Percentiles rank a stretch among this genome's conserved stretches.
Conservation (phyloP, 306 rosid genomes). For the Prosopis cineraria region DNA sequence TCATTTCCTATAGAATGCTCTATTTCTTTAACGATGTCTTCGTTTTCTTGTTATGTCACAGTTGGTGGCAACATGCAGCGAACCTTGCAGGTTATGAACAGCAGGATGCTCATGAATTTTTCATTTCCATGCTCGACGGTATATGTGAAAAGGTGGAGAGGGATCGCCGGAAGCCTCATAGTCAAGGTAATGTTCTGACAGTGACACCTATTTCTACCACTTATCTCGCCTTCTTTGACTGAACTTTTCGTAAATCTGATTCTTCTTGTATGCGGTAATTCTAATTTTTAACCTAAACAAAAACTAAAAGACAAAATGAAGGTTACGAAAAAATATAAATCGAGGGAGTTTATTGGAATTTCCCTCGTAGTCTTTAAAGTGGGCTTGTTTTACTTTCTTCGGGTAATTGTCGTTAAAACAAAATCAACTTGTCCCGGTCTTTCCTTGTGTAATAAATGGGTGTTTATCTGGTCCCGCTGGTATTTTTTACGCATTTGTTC, state of each 20-base stretch:
- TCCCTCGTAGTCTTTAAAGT: neutral
- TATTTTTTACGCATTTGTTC: neutral
- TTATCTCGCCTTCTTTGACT: neutral
- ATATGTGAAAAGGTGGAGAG: slow-evolving; percentile 90
- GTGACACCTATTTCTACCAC: slow-evolving; percentile 8
- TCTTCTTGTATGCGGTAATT: neutral
- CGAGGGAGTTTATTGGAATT: slow-evolving; percentile 13
- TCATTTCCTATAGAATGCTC: neutral
- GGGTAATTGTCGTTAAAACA: slow-evolving; percentile 14
- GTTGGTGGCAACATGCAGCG: slow-evolving; percentile 98
- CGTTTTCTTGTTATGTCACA: slow-evolving; percentile 33
- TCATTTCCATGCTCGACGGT: slow-evolving; percentile 96
- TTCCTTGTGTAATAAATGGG: neutral
- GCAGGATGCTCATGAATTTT: slow-evolving; percentile 98
- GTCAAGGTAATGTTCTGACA: slow-evolving; percentile 64
- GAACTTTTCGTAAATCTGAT: neutral
- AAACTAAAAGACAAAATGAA: neutral
- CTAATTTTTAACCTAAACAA: neutral
- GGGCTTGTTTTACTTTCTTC: slow-evolving; percentile 17
- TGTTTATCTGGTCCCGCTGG: neutral
- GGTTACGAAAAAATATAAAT: neutral
- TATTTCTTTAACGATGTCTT: slow-evolving; percentile 7
- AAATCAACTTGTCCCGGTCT: neutral
- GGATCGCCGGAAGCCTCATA: slow-evolving; percentile 64
- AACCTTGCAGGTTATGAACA: slow-evolving; percentile 95